phyloP scores from a whole-genome alignment of 2,329 filamentous ascomycete genomes.

The Hirsutella rhossiliensis region DNA sequence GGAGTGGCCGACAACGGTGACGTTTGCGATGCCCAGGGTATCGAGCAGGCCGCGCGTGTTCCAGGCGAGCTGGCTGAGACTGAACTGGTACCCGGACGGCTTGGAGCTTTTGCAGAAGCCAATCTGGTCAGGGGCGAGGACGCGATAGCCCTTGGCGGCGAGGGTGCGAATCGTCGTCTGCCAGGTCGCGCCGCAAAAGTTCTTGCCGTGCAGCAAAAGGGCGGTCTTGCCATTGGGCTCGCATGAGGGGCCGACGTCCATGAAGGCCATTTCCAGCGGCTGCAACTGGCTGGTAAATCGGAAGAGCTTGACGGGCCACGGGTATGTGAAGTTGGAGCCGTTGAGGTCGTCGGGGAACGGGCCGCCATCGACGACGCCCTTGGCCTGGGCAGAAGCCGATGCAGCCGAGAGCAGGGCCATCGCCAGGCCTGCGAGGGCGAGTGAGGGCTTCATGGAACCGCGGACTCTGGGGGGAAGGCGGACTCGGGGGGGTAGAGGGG shows the following conservation, averaged over 20 bases:
- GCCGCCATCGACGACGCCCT: slow-evolving; percentile 20
- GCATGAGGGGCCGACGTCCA: slow-evolving; percentile 32
- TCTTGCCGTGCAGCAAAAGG: slow-evolving; percentile 41
- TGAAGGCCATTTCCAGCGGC: slow-evolving; percentile 41
- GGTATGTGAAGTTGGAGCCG: slow-evolving; percentile 40
- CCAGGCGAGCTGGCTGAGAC: slow-evolving; percentile 34
- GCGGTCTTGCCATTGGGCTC: slow-evolving; percentile 26
- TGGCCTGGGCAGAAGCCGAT: slow-evolving; percentile 9
- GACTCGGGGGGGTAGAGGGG: too few relatives aligned
- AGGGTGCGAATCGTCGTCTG: slow-evolving; percentile 31
- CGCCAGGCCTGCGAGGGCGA: slow-evolving; percentile 9
- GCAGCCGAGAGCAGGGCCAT: slow-evolving; percentile 1
- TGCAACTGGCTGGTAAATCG: slow-evolving; percentile 33
- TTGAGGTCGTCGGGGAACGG: slow-evolving; percentile 29
- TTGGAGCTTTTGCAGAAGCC: slow-evolving; percentile 47
- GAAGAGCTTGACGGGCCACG: slow-evolving; percentile 36
- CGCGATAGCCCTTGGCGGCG: slow-evolving; percentile 31
- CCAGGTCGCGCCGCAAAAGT: slow-evolving; percentile 44
- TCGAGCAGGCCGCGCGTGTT: slow-evolving; percentile 37
- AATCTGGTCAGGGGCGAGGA: slow-evolving; percentile 41
- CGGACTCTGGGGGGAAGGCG: not conserved
- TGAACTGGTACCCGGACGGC: slow-evolving; percentile 37
- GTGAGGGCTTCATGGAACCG: not conserved
- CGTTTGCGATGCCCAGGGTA: slow-evolving; percentile 27
- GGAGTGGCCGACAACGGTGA: slow-evolving; percentile 40